A percentile compares a stretch with the other conserved stretches of the same genome.
These are phyloP conservation scores for Hypocrella siamensis DNA, from an alignment of 2,329 filamentous ascomycete species.

Conservation along the genomic window DNA sequence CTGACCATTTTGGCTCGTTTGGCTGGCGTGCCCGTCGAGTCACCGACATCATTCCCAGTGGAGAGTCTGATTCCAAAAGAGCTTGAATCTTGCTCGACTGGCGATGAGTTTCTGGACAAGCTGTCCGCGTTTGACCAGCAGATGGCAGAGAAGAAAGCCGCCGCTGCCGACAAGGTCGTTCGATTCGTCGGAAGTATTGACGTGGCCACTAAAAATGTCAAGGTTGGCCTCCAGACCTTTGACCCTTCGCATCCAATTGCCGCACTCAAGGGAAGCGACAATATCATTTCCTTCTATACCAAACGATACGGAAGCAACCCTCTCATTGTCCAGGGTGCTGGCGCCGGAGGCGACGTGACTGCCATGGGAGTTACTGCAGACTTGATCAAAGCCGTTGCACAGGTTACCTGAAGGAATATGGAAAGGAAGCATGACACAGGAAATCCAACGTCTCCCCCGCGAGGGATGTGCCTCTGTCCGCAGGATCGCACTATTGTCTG, in stretches of 20 bases:
- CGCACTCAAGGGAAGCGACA: constrained; percentile 89
- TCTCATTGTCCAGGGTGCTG: constrained; percentile 85
- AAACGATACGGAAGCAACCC: constrained; percentile 85
- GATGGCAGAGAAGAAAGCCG: constrained; percentile 78
- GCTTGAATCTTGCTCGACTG: constrained; percentile 59
- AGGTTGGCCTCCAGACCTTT: constrained; percentile 83
- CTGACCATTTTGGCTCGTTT: constrained; percentile 85
- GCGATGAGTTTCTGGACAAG: constrained; percentile 71
- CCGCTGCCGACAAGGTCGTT: constrained; percentile 81
- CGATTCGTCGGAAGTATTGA: constrained; percentile 92
- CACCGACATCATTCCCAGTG: constrained; percentile 80
- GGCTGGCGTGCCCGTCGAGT: constrained; percentile 65
- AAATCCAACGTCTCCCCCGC: too few relatives aligned
- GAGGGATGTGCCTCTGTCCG: too few relatives aligned
- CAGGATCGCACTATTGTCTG: constrained; percentile 4
- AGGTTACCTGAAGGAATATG: constrained; percentile 32
- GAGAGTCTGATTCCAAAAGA: constrained; percentile 84
- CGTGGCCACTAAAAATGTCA: constrained; percentile 62
- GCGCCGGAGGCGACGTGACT: constrained; percentile 87
- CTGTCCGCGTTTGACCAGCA: constrained; percentile 71
- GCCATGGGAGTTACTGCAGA: constrained; percentile 97
- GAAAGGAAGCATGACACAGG: too few relatives aligned
- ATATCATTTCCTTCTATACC: constrained; percentile 98
- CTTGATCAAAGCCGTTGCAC: constrained; percentile 71
- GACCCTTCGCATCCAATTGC: constrained; percentile 84